Base-by-base conservation (phyloP, 805 yeast species). In the Metschnikowia continentalis region DNA sequence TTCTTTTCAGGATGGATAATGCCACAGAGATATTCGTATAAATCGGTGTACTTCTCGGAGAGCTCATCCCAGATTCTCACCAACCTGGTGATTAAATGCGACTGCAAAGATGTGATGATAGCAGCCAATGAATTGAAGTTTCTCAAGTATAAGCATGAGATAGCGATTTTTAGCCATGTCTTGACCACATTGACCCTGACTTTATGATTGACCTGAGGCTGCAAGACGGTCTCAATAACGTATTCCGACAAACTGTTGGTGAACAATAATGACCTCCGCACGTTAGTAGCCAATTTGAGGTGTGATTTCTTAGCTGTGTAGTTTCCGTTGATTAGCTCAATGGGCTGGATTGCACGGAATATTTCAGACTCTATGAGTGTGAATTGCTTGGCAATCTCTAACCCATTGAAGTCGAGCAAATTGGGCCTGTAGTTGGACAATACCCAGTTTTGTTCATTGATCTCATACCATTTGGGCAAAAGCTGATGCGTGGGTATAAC, bases 91-190 rank as follows among this genome's bases (percentile, higher is more conserved):
- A 88, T 70, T 39, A 84, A 75, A 62, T 84, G 88, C 47, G 86
- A 83, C 63, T 88, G 95, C 54, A 88, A 70, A 1, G 90, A 77
- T 0, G 90, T 86, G 71, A 88, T 81, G 42, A 88, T 84, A 1
- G 92, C 85, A 1, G 92, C 91, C 54, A 88, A 70, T 0, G 94
- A 83, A 62, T 88, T 88, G 70, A 83, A 87, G 63, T 88, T 88
- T 53, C 90, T 73, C 64, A 87, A 74, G 59, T 86, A 85, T 39
- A 84, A 73, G 57, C 90, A 83, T 1, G 90, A 84, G 48, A 85
- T 73, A 0, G 90, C 88, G 33, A 87, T 76, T 60, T 85, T 85
- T 51, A 88, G 68, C 95, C 96, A 88, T 13, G 81, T 76, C 57
- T 82, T 82, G 35, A 86, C 64, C 48, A 82, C 76, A 49, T 74